Evolutionary conservation across 495 filamentous ascomycete species (phyloP), one percentile per base, ranked within the genome.

Genomic region (Penicilliopsis zonata): DNA sequence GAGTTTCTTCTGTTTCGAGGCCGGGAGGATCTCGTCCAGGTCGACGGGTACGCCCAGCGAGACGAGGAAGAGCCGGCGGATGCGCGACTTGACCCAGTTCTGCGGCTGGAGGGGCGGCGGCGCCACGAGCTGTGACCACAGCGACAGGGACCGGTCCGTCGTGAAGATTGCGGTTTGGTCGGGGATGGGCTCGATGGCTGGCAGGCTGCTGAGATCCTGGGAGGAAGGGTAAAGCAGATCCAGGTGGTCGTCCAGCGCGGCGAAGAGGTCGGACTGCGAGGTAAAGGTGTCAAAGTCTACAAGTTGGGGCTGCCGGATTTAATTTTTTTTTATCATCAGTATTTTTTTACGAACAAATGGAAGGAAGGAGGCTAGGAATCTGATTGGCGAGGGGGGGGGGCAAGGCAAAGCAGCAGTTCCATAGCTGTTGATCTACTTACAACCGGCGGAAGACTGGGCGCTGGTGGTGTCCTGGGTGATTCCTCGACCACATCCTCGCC

Each of bases 1-100:
- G 15, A 99, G 78, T 46, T 96, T 94, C 69, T 96, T 96, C 50
- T 96, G 92, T 57, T 94, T 95, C 21, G 83, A 88, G 2, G 87
- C 83, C 2, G 90, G 90, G 13, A 96, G 71, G 38, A 96, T 95
- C 60, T 96, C 90, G 54, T 99, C 90, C 2, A 99, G 69, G 43
- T 99, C 90, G 29, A 99, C 80, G 4, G 90, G 90, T 1, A 99
- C 90, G 10, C 90, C 90, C 3, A 99, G 71, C 8, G 84, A 93
- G 23, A 99, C 90, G 20, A 99, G 74, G 56, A 99, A 99, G 23
- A 96, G 73, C 7, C 90, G 82, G 33, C 90, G 82, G 47, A 95
- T 96, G 31, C 88, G 86, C 30, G 84, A 94, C 35, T 92, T 85
- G 38, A 94, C 86, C 90, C 90, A 99, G 56, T 99, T 88, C 1